phyloP scores from a whole-genome alignment of 805 yeast species.

The Barnettozyma botsteinii region DNA sequence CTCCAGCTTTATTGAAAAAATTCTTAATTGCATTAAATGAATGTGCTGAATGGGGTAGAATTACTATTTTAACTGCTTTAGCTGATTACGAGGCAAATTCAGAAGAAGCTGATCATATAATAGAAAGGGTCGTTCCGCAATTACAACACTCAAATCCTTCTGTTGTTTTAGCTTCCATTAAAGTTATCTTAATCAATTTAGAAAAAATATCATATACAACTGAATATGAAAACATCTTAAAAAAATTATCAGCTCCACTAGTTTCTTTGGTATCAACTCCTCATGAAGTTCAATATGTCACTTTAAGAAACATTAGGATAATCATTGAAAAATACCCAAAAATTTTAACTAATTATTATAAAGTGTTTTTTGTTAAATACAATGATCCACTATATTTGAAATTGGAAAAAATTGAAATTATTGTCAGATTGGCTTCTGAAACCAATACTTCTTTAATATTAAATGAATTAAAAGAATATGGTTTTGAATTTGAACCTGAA shows the following conservation, averaged over 20 bases:
- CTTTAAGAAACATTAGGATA: constrained; percentile 84
- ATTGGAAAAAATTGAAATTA: constrained; percentile 68
- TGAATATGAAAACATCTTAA: constrained; percentile 43
- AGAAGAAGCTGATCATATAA: constrained; percentile 73
- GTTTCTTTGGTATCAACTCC: constrained; percentile 84
- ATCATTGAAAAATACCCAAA: constrained; percentile 84
- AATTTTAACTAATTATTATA: constrained; percentile 67
- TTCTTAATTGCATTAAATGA: constrained; percentile 84
- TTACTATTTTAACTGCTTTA: constrained; percentile 77
- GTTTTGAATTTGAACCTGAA: constrained; percentile 80
- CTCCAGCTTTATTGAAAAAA: constrained; percentile 43
- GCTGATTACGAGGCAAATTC: constrained; percentile 58
- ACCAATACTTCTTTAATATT: constrained; percentile 52
- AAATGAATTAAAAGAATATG: constrained; percentile 71
- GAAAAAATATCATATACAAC: constrained; percentile 35
- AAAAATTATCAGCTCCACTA: constrained; percentile 76
- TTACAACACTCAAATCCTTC: constrained; percentile 96
- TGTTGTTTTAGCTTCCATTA: constrained; percentile 81
- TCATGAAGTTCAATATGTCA: constrained; percentile 93
- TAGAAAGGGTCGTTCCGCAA: constrained; percentile 90
- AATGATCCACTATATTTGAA: constrained; percentile 78
- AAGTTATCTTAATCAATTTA: constrained; percentile 68
- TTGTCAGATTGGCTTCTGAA: constrained; percentile 62
- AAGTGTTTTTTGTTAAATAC: constrained; percentile 87
- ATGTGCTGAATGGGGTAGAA: constrained; percentile 99